These are phyloP conservation scores for Geranium incanum DNA, from an alignment of 441 rosid genomes.

Conservation along the genomic window DNA sequence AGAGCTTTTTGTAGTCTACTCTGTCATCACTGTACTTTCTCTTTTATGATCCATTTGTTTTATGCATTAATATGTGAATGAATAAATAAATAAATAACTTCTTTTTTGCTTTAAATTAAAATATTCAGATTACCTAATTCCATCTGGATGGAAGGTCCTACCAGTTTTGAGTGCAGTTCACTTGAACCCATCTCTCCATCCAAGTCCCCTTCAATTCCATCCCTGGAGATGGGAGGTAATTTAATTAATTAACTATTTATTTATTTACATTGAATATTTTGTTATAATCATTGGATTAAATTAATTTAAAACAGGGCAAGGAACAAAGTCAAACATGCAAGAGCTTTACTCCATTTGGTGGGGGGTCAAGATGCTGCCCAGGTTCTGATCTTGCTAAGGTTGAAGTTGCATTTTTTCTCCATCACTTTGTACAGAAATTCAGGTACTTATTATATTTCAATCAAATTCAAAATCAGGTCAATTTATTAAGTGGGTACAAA, in stretches of 20 bases:
- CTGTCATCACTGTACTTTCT: neutral
- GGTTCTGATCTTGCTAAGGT: conserved; percentile 64
- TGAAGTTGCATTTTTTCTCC: conserved; percentile 59
- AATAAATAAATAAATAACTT: neutral
- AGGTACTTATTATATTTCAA: conserved; percentile 29
- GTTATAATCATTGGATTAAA: neutral
- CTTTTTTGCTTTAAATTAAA: neutral
- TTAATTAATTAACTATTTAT: neutral
- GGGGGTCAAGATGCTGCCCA: conserved; percentile 60
- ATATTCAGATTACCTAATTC: conserved; percentile 38
- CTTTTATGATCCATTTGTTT: neutral
- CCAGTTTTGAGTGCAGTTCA: conserved; percentile 53
- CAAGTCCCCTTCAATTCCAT: conserved; percentile 37
- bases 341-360: conserved; percentile 61
- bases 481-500: no score
- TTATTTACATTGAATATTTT: neutral
- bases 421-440: conserved; percentile 52
- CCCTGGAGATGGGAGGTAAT: conserved; percentile 72
- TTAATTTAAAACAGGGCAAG: conserved; percentile 17
- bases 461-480: no score
- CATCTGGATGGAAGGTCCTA: conserved; percentile 57
- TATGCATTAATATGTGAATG: neutral
- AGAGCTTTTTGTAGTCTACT: conserved; percentile 8
- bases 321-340: conserved; percentile 40
- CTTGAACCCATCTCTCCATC: conserved; percentile 39